These are phyloP conservation scores for Rubus idaeus DNA, from an alignment of 306 rosid species.

Conservation along the genomic window DNA sequence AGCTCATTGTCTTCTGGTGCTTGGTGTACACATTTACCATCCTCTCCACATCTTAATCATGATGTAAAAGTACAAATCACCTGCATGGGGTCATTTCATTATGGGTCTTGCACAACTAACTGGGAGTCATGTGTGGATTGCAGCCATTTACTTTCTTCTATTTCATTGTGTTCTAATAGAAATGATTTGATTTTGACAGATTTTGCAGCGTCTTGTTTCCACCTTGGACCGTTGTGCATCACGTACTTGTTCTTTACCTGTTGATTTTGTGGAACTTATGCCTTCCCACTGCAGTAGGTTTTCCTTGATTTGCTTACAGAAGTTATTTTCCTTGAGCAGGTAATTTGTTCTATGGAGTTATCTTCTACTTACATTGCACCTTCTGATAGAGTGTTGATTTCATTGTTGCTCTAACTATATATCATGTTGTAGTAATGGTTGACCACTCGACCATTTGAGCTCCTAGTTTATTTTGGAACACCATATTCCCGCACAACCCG, in stretches of 20 bases:
- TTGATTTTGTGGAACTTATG: constrained; percentile 92
- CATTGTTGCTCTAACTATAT: neutral
- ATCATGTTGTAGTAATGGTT: neutral
- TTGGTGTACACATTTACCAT: neutral
- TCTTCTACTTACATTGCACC: constrained; percentile 11
- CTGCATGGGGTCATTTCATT: neutral
- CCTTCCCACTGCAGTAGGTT: constrained; percentile 92
- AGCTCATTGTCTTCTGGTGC: neutral
- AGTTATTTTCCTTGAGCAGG: constrained; percentile 94
- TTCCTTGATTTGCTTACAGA: constrained; percentile 88
- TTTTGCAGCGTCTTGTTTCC: constrained; percentile 69
- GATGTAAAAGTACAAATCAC: neutral
- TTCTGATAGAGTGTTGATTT: constrained; percentile 9
- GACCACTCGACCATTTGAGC: neutral
- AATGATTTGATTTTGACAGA: constrained; percentile 41
- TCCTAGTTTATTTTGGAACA: neutral
- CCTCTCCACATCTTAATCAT: neutral
- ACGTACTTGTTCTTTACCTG: constrained; percentile 89
- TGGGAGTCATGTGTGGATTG: neutral
- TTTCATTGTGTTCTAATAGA: constrained; percentile 17
- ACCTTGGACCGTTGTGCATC: constrained; percentile 97
- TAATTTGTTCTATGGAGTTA: constrained; percentile 27
- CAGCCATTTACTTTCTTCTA: neutral
- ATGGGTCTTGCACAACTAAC: neutral
- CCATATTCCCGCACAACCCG: neutral